Evolutionary conservation across 805 yeast species (phyloP).

Genomic region (Suhomyces sp.): DNA sequence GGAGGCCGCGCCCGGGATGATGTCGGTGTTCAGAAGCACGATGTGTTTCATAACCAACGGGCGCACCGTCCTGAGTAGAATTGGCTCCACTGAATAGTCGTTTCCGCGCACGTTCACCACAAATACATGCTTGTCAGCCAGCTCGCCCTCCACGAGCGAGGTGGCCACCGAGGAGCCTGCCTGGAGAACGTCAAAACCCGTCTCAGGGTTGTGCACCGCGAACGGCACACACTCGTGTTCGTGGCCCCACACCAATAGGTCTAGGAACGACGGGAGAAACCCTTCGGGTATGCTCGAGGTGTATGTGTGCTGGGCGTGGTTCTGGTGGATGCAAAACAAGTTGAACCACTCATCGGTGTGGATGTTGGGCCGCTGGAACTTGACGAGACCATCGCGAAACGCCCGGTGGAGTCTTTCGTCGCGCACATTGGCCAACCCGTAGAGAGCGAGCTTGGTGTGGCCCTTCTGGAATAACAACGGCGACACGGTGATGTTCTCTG

Average conservation of each 20-base stretch:
- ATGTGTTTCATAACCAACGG: constrained; percentile 79
- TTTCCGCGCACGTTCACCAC: constrained; percentile 62
- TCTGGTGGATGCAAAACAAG: constrained; percentile 86
- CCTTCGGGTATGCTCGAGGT: constrained; percentile 83
- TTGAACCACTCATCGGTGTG: constrained; percentile 73
- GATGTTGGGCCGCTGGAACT: constrained; percentile 66
- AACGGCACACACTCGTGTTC: constrained; percentile 91
- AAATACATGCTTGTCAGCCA: constrained; percentile 69
- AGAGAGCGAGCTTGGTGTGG: constrained; percentile 72
- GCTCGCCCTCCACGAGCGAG: constrained; percentile 80
- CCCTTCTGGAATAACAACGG: constrained; percentile 88
- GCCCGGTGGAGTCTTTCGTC: constrained; percentile 86
- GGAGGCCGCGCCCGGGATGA: constrained; percentile 60
- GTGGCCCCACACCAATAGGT: constrained; percentile 94
- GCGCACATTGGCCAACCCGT: constrained; percentile 83
- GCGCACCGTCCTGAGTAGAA: constrained; percentile 67
- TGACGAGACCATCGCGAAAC: constrained; percentile 76
- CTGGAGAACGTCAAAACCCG: constrained; percentile 75
- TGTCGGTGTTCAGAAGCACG: constrained; percentile 47
- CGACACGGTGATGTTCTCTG: constrained; percentile 66
- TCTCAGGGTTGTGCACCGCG: constrained; percentile 55
- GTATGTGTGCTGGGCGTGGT: constrained; percentile 76
- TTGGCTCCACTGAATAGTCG: constrained; percentile 54
- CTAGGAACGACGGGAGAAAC: constrained; percentile 76
- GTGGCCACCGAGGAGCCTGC: constrained; percentile 96